Conservation (phyloP, 306 rosid species). For the Quercus gilva region DNA sequence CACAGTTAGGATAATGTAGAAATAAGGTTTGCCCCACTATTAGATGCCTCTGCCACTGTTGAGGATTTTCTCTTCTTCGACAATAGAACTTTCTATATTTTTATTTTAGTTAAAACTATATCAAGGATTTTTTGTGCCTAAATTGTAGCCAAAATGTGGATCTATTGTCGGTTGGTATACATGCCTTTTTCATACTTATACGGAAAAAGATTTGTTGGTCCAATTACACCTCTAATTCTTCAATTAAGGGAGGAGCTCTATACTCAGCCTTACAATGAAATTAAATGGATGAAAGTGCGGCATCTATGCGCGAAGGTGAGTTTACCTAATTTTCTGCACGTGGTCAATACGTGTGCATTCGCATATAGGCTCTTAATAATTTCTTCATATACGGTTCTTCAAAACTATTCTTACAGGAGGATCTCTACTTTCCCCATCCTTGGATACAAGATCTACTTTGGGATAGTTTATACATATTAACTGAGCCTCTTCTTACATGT, state of each 20-base stretch:
- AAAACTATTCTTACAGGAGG: conserved; percentile 42
- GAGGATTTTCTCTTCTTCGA: neutral
- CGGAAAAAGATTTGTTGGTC: conserved; percentile 67
- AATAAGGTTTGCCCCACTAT: neutral
- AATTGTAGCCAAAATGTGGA: conserved; percentile 78
- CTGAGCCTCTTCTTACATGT: conserved; percentile 60
- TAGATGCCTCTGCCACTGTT: neutral
- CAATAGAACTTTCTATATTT: neutral
- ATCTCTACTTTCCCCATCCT: conserved; percentile 60
- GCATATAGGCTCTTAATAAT: neutral
- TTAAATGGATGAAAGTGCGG: conserved; percentile 61
- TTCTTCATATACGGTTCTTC: neutral
- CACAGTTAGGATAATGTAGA: neutral
- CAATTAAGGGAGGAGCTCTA: conserved; percentile 56
- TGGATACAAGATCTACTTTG: conserved; percentile 61
- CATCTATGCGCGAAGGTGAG: conserved; percentile 59
- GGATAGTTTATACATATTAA: conserved; percentile 56
- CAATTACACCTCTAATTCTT: conserved; percentile 66
- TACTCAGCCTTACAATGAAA: conserved; percentile 43
- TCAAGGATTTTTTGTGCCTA: neutral
- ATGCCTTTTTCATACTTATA: conserved; percentile 82
- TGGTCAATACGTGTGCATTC: neutral
- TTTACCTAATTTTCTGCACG: neutral
- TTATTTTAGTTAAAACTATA: neutral
- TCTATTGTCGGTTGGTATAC: conserved; percentile 69